Percentiles rank a stretch among this genome's conserved stretches.
Evolutionary conservation across 768 basidiomycete species (phyloP).

Genomic region (Mycena maculata): DNA sequence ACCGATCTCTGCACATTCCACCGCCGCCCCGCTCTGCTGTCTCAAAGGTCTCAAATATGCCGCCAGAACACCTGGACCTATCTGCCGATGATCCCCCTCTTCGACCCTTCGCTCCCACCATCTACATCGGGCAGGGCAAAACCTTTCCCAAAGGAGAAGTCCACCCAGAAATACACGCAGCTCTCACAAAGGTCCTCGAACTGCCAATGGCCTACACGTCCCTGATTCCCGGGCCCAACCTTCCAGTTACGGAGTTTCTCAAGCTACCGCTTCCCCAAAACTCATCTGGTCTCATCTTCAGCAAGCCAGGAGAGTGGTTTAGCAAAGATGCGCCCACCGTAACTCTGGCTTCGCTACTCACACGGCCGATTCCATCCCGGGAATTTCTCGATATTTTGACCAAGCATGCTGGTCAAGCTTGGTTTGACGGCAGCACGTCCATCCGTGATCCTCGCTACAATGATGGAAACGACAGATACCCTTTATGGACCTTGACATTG

Average conservation of each 20-base stretch:
- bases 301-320: neutral
- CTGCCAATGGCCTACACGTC: neutral
- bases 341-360: neutral
- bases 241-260: neutral
- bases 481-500: neutral
- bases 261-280: neutral
- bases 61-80: neutral
- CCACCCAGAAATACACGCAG: neutral
- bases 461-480: neutral
- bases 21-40: neutral
- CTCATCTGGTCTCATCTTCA: neutral
- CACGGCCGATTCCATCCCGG: neutral
- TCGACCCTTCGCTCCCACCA: constrained; percentile 3
- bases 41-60: neutral
- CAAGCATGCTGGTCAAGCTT: neutral
- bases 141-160: neutral
- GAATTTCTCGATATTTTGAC: neutral
- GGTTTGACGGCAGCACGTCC: constrained; percentile 1
- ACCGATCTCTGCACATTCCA: neutral
- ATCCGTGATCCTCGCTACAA: neutral
- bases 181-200: neutral
- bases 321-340: constrained; percentile 4
- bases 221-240: constrained; percentile 3
- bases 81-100: neutral
- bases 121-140: neutral